These are phyloP conservation scores for Tylopilus vinaceipallidus DNA, from an alignment of 768 basidiomycete species.

Conservation along the genomic window DNA sequence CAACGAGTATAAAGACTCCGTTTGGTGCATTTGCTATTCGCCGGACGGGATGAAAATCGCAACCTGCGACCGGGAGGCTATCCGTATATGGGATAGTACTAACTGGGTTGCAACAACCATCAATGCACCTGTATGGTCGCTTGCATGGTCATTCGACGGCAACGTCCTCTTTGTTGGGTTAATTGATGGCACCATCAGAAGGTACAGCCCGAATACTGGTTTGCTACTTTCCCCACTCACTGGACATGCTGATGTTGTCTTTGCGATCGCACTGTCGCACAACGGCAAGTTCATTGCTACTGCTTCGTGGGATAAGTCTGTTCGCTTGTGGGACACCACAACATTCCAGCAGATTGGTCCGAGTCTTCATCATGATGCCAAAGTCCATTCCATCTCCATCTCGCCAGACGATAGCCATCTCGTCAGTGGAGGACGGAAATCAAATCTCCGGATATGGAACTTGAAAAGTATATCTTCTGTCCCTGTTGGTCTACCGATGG, in stretches of 20 bases:
- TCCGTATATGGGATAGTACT: constrained; percentile 17
- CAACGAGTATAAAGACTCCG: constrained; percentile 5
- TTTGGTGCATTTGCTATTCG: constrained; percentile 22
- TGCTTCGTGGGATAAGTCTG: constrained; percentile 27
- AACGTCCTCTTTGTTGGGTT: constrained; percentile 18
- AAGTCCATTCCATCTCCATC: constrained; percentile 12
- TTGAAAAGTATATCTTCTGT: constrained; percentile 9
- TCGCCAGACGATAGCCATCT: constrained; percentile 17
- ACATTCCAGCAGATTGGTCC: constrained; percentile 20
- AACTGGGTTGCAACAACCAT: constrained; percentile 2
- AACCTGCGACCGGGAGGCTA: constrained; percentile 17
- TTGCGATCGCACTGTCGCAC: constrained; percentile 20
- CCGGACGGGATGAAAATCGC: constrained; percentile 19
- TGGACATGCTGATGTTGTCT: constrained; percentile 22
- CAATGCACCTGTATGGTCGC: constrained; percentile 17
- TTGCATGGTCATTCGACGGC: constrained; percentile 19
- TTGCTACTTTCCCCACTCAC: too few species aligned
- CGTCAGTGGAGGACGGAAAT: constrained; percentile 16
- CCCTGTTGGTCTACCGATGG: constrained; percentile 13
- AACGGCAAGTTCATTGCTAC: constrained; percentile 23
- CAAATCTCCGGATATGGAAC: constrained; percentile 16
- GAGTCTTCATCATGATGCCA: constrained; percentile 12
- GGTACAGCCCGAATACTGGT: too few species aligned
- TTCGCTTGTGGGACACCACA: constrained; percentile 28
- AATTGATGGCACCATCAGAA: constrained; percentile 13